Evolutionary conservation across 2,329 filamentous ascomycete genomes (phyloP).

Genomic region (Sclerotinia nivalis): DNA sequence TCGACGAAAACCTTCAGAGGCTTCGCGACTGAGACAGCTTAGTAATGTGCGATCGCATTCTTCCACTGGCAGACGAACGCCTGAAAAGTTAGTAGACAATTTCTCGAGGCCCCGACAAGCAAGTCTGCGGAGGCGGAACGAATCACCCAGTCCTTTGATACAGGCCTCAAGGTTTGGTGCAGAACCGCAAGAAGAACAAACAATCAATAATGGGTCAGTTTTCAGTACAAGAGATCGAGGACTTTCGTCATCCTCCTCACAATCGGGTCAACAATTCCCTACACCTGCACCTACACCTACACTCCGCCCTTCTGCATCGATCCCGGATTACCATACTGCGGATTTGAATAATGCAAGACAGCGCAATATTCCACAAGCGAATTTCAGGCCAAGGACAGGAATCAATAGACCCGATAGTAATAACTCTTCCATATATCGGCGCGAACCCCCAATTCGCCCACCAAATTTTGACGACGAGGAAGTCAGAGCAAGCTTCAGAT

Average conservation of each 20-base stretch:
- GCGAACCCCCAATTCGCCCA: constrained; percentile 36
- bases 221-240: constrained; percentile 35
- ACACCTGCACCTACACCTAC: constrained; percentile 15
- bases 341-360: constrained; percentile 38
- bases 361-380: constrained; percentile 37
- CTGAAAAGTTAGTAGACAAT: constrained; percentile 34
- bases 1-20: constrained; percentile 39
- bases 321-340: constrained; percentile 39
- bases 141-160: constrained; percentile 35
- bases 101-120: constrained; percentile 39
- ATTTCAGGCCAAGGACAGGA: constrained; percentile 32
- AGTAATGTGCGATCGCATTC: constrained; percentile 39
- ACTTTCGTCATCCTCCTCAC: constrained; percentile 37
- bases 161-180: constrained; percentile 33
- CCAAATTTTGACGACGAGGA: constrained; percentile 42
- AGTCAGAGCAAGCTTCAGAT: constrained; percentile 59
- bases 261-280: constrained; percentile 31
- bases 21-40: constrained; percentile 39
- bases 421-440: constrained; percentile 31
- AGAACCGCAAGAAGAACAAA: constrained; percentile 31
- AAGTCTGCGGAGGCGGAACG: constrained; percentile 35
- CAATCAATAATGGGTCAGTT: constrained; percentile 26
- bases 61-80: constrained; percentile 33
- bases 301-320: constrained; percentile 39
- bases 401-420: constrained; percentile 35